These are phyloP conservation scores for Vachellia pachyceras DNA, from an alignment of 306 rosid species.

Conservation along the genomic window DNA sequence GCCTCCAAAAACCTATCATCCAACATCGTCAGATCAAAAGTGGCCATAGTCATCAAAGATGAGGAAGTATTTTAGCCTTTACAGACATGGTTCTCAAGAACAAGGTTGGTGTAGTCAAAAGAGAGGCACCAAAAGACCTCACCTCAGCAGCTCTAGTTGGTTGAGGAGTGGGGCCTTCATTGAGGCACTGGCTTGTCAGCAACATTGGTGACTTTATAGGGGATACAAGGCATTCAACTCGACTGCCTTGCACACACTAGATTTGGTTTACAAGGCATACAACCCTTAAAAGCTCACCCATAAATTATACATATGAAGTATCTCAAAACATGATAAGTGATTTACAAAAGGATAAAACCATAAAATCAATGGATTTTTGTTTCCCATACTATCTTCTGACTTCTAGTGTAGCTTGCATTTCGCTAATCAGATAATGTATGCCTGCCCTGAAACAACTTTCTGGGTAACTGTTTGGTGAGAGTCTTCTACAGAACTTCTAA, in stretches of 20 bases:
- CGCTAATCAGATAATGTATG: not conserved
- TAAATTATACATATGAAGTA: not conserved
- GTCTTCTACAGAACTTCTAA: not conserved
- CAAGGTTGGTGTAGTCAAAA: not conserved
- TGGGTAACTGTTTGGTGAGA: not conserved
- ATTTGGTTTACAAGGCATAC: not conserved
- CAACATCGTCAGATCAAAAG: slow-evolving; percentile 26
- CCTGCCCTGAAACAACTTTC: not conserved
- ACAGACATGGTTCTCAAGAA: not conserved
- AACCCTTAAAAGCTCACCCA: not conserved
- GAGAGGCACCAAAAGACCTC: not conserved
- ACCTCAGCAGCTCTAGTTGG: not conserved
- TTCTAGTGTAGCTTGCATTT: not conserved
- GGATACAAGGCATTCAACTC: not conserved
- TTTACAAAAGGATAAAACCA: not conserved
- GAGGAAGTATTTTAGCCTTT: not conserved
- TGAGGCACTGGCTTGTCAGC: not conserved
- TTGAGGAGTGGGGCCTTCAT: not conserved
- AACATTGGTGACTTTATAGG: not conserved
- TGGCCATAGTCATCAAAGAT: slow-evolving; percentile 3
- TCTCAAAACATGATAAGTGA: not conserved
- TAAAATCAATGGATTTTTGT: not conserved
- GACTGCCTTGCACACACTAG: not conserved
- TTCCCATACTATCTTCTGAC: not conserved
- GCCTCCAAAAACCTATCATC: not conserved